Evolutionary conservation across 345 rosid species (phyloP).

Genomic region (Gossypium longicalyx): DNA sequence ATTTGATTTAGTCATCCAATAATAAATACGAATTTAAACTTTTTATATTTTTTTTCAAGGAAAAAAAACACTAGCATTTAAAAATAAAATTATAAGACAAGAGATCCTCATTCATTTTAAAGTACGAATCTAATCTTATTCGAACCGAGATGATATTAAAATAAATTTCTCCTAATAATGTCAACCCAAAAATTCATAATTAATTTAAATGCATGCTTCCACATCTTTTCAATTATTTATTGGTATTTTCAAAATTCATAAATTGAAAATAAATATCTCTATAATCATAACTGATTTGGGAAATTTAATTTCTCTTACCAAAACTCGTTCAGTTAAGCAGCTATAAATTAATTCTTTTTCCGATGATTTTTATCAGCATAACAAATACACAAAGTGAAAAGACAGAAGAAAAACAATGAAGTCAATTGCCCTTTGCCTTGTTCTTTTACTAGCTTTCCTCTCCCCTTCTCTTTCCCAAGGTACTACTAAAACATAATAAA

Average conservation of each 20-base stretch:
- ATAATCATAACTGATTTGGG: background rate
- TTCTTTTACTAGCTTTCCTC: background rate
- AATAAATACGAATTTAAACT: background rate
- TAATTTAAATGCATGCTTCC: no score
- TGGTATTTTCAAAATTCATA: no score
- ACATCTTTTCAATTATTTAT: no score
- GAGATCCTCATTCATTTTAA: no score
- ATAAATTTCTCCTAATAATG: no score
- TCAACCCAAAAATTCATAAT: no score
- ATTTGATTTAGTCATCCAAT: background rate
- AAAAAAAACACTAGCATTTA: no score
- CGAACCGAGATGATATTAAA: no score
- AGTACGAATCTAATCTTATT: no score
- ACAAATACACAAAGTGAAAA: background rate
- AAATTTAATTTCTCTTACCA: background rate
- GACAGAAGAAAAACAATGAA: background rate
- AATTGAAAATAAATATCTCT: background rate
- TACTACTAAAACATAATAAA: background rate
- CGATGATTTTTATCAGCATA: background rate
- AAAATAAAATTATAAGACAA: no score
- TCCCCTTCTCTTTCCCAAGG: slow-evolving; percentile 10
- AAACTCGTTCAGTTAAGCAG: background rate
- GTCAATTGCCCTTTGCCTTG: background rate
- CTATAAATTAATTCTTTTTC: background rate
- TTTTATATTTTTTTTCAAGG: no score